These are phyloP conservation scores for Debaryomyces hansenii DNA, from an alignment of 805 yeast genomes.

Conservation along the genomic window DNA sequence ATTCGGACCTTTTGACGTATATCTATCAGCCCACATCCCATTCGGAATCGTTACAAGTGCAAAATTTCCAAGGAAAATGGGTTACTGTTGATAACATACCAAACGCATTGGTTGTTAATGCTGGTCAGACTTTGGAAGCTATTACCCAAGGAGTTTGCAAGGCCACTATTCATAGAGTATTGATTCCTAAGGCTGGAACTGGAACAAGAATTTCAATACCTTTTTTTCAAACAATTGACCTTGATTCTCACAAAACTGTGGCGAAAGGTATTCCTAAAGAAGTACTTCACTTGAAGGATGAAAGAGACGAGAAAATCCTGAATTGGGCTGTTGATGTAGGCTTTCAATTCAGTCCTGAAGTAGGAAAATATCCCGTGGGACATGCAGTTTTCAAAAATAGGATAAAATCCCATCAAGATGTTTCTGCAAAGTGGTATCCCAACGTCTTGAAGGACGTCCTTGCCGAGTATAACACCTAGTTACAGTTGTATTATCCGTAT, in stretches of 20 bases:
- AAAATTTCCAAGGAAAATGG: constrained; percentile 58
- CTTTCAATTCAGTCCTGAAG: constrained; percentile 39
- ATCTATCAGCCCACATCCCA: constrained; percentile 57
- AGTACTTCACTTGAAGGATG: constrained; percentile 27
- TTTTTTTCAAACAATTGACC: constrained; percentile 48
- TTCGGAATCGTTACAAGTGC: constrained; percentile 53
- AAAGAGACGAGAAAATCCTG: constrained; percentile 34
- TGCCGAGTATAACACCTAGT: constrained; percentile 14
- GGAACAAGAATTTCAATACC: constrained; percentile 49
- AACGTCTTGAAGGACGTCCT: constrained; percentile 33
- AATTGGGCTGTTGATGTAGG: constrained; percentile 40
- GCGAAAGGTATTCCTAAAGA: constrained; percentile 28
- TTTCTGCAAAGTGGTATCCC: constrained; percentile 45
- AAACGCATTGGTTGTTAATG: constrained; percentile 53
- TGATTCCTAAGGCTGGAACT: constrained; percentile 38
- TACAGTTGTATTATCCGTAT: not conserved
- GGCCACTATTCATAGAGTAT: constrained; percentile 59
- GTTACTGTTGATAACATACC: constrained; percentile 51
- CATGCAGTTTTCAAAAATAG: constrained; percentile 47
- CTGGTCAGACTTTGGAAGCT: constrained; percentile 63
- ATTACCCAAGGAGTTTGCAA: constrained; percentile 57
- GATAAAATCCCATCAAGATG: constrained; percentile 45
- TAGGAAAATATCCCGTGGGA: constrained; percentile 44
- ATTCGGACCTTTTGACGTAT: constrained; percentile 60
- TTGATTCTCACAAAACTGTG: constrained; percentile 30